Evolutionary conservation across 148 eudicot genomes (phyloP).

Genomic region (Chenopodium formosanum): DNA sequence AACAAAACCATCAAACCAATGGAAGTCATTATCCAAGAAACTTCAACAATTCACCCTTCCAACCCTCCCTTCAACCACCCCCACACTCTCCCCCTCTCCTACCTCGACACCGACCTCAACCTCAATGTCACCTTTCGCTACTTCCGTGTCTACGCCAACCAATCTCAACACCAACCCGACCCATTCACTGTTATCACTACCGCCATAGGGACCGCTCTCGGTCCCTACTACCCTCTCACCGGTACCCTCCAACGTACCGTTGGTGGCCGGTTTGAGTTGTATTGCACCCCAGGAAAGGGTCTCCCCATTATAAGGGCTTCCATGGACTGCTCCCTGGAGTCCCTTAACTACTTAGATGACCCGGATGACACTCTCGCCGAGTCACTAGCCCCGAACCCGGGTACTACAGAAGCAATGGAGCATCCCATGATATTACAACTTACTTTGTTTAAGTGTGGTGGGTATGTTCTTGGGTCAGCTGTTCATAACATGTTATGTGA

Average conservation of each 20-base stretch:
- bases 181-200: slow-evolving; percentile 46
- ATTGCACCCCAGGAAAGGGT: not conserved
- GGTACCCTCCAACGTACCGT: slow-evolving; percentile 39
- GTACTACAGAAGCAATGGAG: slow-evolving; percentile 7
- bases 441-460: slow-evolving; percentile 60
- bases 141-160: slow-evolving; percentile 46
- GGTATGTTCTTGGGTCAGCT: slow-evolving; percentile 56
- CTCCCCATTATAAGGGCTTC: slow-evolving; percentile 14
- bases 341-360: slow-evolving; percentile 17
- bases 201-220: slow-evolving; percentile 50
- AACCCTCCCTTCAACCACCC: slow-evolving; percentile 35
- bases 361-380: slow-evolving; percentile 15
- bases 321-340: slow-evolving; percentile 16
- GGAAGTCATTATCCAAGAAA: slow-evolving; percentile 19
- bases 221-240: slow-evolving; percentile 47
- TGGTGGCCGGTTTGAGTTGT: slow-evolving; percentile 11
- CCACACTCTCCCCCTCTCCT: slow-evolving; percentile 60
- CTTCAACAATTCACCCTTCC: slow-evolving; percentile 14
- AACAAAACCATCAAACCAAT: not conserved
- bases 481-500: slow-evolving; percentile 58
- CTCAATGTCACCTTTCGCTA: slow-evolving; percentile 63
- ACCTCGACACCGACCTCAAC: slow-evolving; percentile 72
- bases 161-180: slow-evolving; percentile 14
- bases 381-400: slow-evolving; percentile 15
- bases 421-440: slow-evolving; percentile 30